Base-by-base conservation (phyloP, 139 green algal species). In the Microglena sp. region DNA sequence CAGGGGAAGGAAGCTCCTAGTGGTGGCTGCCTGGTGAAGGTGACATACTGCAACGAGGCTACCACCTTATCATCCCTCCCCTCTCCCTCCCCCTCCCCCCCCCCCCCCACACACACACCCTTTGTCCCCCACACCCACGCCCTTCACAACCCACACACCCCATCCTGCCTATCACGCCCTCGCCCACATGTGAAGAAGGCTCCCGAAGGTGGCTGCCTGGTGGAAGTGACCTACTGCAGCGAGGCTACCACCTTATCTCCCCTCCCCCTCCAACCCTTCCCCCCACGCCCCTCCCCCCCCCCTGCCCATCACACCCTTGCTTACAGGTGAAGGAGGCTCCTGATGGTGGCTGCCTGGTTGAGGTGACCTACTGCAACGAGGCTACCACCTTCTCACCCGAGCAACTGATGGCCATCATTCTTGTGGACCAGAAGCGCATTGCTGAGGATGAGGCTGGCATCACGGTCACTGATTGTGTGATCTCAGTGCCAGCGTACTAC, bases 371-470 rank as follows among this genome's bases (percentile, higher is more conserved):
- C 66, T 77, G 69, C 69, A 73, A 78, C 32, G 79, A 89, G 79
- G n/a, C 44, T 4, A 30, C 29, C n/a, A 36, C 56, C 30, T 85
- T 89, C 73, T 78, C 77, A 1, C 80, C 80, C 0, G 79, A 89
- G 72, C 82, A 89, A 56, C 50, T 97, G 11, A 75, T 98, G 69
- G 92, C 88, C 26, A 95, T 94, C 79, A 53, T 96, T 4, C 68
- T 99, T n/a, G 78, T 87, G 28, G 86, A 98, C 68, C 68, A 95
- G 26, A 95, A 95, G 77, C 66, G 74, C 29, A 95, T 97, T 64
- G 94, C 87, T 4, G 90, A 96, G 71, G 62, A 53, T 18, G 91
- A 99, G 67, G 71, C 80, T 29, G 91, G 88, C 5, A 70, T 74
- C 29, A 74, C 82, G 4, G 77, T 97, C 8, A 91, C 83, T 11